Base-by-base conservation (phyloP, 345 rosid species). In the Eucalyptus polyanthemos region DNA sequence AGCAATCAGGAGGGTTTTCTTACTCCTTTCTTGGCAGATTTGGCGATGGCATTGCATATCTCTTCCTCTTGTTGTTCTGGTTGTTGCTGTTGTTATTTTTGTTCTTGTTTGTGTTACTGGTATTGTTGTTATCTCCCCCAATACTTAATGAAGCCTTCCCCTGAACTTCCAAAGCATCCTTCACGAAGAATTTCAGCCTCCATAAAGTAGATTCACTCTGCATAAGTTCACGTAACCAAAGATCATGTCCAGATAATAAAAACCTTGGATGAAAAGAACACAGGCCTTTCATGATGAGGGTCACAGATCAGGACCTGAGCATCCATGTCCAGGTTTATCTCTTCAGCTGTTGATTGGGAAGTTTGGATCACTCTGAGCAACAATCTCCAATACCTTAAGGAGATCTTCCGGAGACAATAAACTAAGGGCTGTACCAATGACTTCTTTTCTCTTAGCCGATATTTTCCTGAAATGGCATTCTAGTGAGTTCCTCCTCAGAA, bases 161-260 rank as follows among this genome's bases (percentile, higher is more conserved):
- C 91, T 89, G 93, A 60, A 51, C 90, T 92, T 97, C 95, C 37
- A 95, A 88, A 14, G 97, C 94, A 90, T 95, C 95, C 93, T 93
- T 95, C 92, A 97, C 97, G 44, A 97, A 94, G 89, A 95, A 91
- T 93, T 94, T 97, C 90, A 97, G 92, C 91, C 96, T 96, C 99
- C 99, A 97, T 29, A 97, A 90, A 19, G 99, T 97, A 81, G 95
- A 92, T 91, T 97, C 99, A 47, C 94, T 94, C 99, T 95, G 93
- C 88, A 54, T 45, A 53, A 53, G 45, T 42, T 51, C 27, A 62
- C 65, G 76, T 21, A 65, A 34, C 62, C 49, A 25, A 69, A 9
- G 87, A 25, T 24, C 81, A 83, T 86, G 37, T 12, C 34, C 40
- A 85, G 85, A 56, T 50, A 69, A 72, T 31, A 37, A 51, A 21